These are phyloP conservation scores for Suillus subalutaceus DNA, from an alignment of 768 basidiomycete species.

Conservation along the genomic window DNA sequence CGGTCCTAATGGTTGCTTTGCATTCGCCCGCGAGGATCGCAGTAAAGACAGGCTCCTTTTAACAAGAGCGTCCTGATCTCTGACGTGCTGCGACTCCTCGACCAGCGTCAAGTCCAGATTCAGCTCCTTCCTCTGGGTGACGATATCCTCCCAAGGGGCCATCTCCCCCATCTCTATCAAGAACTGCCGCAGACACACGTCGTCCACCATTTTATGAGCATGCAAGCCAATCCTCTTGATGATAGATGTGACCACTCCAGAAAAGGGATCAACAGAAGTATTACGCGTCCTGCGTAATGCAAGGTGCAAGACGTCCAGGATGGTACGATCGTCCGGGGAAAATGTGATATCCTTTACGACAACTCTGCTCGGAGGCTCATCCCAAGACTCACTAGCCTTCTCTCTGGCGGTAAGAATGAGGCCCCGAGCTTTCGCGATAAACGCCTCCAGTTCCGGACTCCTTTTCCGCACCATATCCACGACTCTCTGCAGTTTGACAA, in stretches of 20 bases:
- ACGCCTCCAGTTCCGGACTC: conserved; percentile 46
- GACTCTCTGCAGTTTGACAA: conserved; percentile 53
- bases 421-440: conserved; percentile 50
- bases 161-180: conserved; percentile 75
- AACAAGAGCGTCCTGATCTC: conserved; percentile 34
- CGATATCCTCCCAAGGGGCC: conserved; percentile 80
- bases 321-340: conserved; percentile 53
- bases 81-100: conserved; percentile 33
- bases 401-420: conserved; percentile 42
- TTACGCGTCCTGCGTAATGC: conserved; percentile 50
- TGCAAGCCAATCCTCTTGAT: conserved; percentile 56
- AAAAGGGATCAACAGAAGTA: conserved; percentile 67
- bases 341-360: conserved; percentile 39
- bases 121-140: conserved; percentile 42
- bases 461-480: conserved; percentile 46
- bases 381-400: conserved; percentile 32
- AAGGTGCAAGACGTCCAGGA: conserved; percentile 61
- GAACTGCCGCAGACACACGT: conserved; percentile 44
- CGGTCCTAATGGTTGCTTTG: conserved; percentile 48
- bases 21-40: conserved; percentile 11
- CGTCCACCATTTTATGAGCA: conserved; percentile 24
- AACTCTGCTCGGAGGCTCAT: conserved; percentile 32
- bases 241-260: conserved; percentile 52
- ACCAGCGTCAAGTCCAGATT: conserved; percentile 25
- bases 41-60: conserved; percentile 20